A percentile compares a stretch with the other conserved stretches of the same genome.
phyloP scores from a whole-genome alignment of 2,329 filamentous ascomycete species.

The Neopestalotiopsis clavispora region DNA sequence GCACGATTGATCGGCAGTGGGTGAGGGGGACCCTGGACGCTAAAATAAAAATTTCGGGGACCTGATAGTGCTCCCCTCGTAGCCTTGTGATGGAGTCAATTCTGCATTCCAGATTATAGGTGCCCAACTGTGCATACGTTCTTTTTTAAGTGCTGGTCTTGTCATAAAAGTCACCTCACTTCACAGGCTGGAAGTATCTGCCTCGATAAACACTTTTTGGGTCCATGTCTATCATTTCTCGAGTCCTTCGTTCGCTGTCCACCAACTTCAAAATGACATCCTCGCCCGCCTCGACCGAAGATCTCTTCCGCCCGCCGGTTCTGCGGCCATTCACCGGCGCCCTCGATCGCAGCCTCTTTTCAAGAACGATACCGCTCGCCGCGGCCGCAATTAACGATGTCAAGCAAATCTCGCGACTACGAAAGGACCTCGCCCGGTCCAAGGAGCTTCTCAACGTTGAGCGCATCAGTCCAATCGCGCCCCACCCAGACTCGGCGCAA shows the following conservation, averaged over 20 bases:
- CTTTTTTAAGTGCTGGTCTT: not conserved
- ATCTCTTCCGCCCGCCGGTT: conserved; percentile 76
- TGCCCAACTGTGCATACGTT: conserved; percentile 4
- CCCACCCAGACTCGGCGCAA: conserved; percentile 63
- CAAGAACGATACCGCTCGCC: conserved; percentile 74
- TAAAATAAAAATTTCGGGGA: conserved; percentile 11
- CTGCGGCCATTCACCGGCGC: conserved; percentile 75
- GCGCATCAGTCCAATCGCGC: conserved; percentile 65
- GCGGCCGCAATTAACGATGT: conserved; percentile 79
- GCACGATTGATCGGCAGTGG: conserved; percentile 10
- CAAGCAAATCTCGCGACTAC: conserved; percentile 74
- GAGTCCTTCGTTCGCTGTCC: not conserved
- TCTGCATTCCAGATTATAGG: not conserved
- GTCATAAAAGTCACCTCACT: not conserved
- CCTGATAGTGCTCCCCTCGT: not conserved
- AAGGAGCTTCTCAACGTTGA: conserved; percentile 70
- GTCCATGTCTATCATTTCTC: conserved; percentile 7
- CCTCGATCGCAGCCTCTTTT: conserved; percentile 85
- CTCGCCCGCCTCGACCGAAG: conserved; percentile 40
- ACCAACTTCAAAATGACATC: conserved; percentile 1
- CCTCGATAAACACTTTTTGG: not conserved
- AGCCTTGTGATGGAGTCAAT: conserved; percentile 14
- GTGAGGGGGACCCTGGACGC: not conserved
- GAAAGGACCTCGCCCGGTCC: conserved; percentile 67
- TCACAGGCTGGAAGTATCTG: not conserved